Evolutionary conservation across 257 asterid genomes (phyloP), one percentile per base, ranked within the genome.

Genomic region (Fraxinus excelsior): DNA sequence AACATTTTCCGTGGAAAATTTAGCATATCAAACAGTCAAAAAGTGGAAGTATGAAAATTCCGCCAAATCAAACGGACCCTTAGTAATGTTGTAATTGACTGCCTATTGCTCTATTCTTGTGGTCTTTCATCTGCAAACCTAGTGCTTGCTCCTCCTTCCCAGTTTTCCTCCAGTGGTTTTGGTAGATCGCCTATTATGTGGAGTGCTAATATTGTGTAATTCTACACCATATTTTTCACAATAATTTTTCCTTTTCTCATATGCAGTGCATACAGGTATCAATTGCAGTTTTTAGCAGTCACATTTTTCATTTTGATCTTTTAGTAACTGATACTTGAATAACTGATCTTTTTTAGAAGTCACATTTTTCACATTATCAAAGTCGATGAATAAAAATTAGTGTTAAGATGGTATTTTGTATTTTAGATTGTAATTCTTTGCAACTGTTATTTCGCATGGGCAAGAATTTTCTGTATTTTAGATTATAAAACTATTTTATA

Each of bases 271-370:
- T 49, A 46, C 69, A 3, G 35, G 21, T 70, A 35, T 49, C 37
- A 58, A 32, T 76, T 78, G 7, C 67, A 37, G 60, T 53, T 77
- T 79, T 53, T 58, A 37, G 49, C 75, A 29, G 68, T 66, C 53
- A 6, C 46, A 46, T 40, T 38, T 40, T 40, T 40, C 7, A 14
- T 14, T 14, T 76, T 51, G 29, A 14, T 72, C 35, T 58, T 32
- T 76, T 32, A 65, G 5, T 32, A 65, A 12, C 71, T 69, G 60
- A 35, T 76, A 44, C 44, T 71, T 7, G 66, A 42, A 56, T 67
- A 53, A 21, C 66, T 75, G 71, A 26, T 29, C 35, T 32, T 32
- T 3, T 32, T 32, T 32, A 32, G 35, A 6, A 32, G 35, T 32
- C 35, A 32, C 35, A 32, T 32, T 32, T n/a, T 40, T 72, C 13